Conservation (phyloP, 139 green algal species). For the Picochlorum sp. region DNA sequence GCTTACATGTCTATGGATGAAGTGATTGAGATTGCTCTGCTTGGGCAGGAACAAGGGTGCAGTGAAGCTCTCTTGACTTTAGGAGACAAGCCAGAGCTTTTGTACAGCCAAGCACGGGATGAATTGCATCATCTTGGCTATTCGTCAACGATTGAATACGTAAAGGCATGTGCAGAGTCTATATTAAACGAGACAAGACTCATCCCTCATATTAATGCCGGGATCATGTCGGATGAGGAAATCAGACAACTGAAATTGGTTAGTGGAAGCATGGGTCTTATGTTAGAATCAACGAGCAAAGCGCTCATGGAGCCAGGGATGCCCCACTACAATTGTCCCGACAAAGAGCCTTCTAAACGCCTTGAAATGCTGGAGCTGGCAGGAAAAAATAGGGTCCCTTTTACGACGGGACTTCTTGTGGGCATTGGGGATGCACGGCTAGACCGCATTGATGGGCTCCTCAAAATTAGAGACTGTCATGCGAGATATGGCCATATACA, state of each 20-base stretch:
- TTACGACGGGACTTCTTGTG: constrained; percentile 74
- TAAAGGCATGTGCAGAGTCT: constrained; percentile 38
- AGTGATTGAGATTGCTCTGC: constrained; percentile 50
- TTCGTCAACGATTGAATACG: constrained; percentile 67
- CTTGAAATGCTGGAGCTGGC: constrained; percentile 33
- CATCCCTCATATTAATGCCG: constrained; percentile 82
- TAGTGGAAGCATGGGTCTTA: constrained; percentile 71
- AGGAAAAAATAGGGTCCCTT: constrained; percentile 57
- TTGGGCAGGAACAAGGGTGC: constrained; percentile 57
- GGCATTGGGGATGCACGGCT: constrained; percentile 71
- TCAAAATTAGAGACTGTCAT: constrained; percentile 45
- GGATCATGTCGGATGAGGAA: constrained; percentile 19
- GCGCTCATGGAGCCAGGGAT: constrained; percentile 42
- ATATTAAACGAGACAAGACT: constrained; percentile 58
- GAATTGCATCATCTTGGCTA: constrained; percentile 65
- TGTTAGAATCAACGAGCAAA: constrained; percentile 62
- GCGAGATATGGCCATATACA: constrained; percentile 47
- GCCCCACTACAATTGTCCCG: constrained; percentile 66
- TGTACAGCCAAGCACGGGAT: constrained; percentile 48
- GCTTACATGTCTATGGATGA: constrained; percentile 78
- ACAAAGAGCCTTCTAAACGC: constrained; percentile 47
- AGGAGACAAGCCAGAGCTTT: constrained; percentile 77
- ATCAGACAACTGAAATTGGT: constrained; percentile 30
- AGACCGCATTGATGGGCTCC: constrained; percentile 55
- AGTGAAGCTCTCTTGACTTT: constrained; percentile 84